Base-by-base conservation (phyloP, 257 asterid genomes). In the Cynanchum wilfordii region DNA sequence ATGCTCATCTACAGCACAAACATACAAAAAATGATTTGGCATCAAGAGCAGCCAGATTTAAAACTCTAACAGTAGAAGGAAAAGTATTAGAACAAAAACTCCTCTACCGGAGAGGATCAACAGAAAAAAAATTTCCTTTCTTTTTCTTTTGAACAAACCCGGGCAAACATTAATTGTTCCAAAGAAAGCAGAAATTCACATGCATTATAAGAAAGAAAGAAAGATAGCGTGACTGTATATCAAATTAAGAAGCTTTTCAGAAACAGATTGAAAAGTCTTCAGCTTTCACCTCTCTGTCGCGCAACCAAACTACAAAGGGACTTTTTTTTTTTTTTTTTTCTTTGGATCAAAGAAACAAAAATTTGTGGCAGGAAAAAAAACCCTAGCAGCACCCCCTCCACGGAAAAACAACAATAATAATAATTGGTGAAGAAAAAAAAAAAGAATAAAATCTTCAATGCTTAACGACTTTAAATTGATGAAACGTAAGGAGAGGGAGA, bases 251-350 rank as follows among this genome's bases (percentile, higher is more conserved):
- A 68, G 59, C 72, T 3, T 8, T 1, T 7, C 15, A 0, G 0
- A 12, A 69, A 40, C 29, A 51, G 73, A 38, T 30, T 69, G 33
- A 69, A 24, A 69, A 69, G 16, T 19, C 50, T 15, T 64, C 69
- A 36, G n/a, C 42, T 62, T 62, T 62, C 13, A 62, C 42, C 44
- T 62, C 24, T 33, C 24, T 62, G 15, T 7, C 66, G 1, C 11
- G 58, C 44, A 50, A 49, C 44, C 58, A 68, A 6, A 30, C 56
- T 2, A 27, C 20, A 27, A 27, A 5, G 25, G 17, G 50, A 25
- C n/a, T 2, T 27, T 7, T 16, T 47, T 68, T 1, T 25, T 15
- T 7, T 47, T 4, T 15, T 27, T 15, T 25, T 47, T 68, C 0
- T 25, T 25, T 2, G 3, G 29, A 68, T 13, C 38, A 33, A 3